Conservation (phyloP, 768 basidiomycete genomes). For the Boletus patriciae region DNA sequence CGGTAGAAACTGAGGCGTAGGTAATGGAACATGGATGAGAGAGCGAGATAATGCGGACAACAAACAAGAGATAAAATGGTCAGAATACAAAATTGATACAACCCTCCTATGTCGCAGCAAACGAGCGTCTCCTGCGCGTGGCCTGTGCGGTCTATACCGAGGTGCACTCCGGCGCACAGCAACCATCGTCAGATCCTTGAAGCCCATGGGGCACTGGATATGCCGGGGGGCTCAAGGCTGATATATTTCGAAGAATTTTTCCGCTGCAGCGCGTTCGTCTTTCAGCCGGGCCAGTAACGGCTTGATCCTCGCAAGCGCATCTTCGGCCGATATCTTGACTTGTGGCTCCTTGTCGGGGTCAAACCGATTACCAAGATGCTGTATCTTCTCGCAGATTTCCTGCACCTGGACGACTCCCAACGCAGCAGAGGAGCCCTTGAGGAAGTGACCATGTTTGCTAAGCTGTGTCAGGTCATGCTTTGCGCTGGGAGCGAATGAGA, state of each 20-base stretch:
- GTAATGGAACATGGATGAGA: slow-evolving; percentile 19
- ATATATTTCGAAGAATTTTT: slow-evolving; percentile 36
- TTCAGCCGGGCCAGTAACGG: slow-evolving; percentile 58
- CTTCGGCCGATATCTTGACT: slow-evolving; percentile 44
- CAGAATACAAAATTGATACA: slow-evolving; percentile 27
- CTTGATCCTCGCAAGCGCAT: slow-evolving; percentile 59
- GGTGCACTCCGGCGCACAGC: slow-evolving; percentile 14
- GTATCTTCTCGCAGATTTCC: slow-evolving; percentile 85
- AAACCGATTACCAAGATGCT: slow-evolving; percentile 68
- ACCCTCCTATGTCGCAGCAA: slow-evolving; percentile 20
- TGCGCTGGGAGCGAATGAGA: slow-evolving; percentile 39
- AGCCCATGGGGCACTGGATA: background rate
- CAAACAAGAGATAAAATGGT: slow-evolving; percentile 17
- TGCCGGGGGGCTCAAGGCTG: slow-evolving; percentile 1
- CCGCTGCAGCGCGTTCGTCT: slow-evolving; percentile 67
- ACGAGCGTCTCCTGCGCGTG: slow-evolving; percentile 13
- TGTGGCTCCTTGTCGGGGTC: slow-evolving; percentile 55
- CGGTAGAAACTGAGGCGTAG: slow-evolving; percentile 25
- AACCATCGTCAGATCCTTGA: slow-evolving; percentile 6
- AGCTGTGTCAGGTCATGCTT: slow-evolving; percentile 63
- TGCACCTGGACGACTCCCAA: slow-evolving; percentile 84
- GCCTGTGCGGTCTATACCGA: slow-evolving; percentile 4
- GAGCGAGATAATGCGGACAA: slow-evolving; percentile 21
- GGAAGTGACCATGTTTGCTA: slow-evolving; percentile 83
- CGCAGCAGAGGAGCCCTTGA: slow-evolving; percentile 96